These are phyloP conservation scores for Penicillium alfredii DNA, from an alignment of 495 filamentous ascomycete genomes.

Conservation along the genomic window DNA sequence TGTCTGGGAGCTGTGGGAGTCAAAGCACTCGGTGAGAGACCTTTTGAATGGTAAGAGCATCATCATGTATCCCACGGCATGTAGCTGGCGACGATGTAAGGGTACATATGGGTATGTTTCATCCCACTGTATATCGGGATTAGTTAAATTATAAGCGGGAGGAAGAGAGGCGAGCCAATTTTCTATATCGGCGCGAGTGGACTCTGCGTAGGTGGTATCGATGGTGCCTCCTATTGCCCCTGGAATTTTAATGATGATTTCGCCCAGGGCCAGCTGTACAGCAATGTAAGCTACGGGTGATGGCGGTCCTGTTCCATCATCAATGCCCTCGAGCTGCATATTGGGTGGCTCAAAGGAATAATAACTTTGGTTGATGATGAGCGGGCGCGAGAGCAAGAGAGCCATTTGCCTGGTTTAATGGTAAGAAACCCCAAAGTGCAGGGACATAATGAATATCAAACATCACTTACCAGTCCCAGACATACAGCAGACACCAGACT, in stretches of 20 bases:
- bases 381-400: slow-evolving; percentile 20
- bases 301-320: slow-evolving; percentile 7
- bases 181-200: slow-evolving; percentile 27
- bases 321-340: slow-evolving; percentile 16
- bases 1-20: slow-evolving; percentile 15
- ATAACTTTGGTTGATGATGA: slow-evolving; percentile 21
- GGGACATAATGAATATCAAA: background rate
- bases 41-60: slow-evolving; percentile 39
- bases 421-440: background rate
- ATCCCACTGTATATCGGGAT: slow-evolving; percentile 44
- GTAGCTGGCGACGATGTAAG: slow-evolving; percentile 45
- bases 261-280: slow-evolving; percentile 20
- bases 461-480: slow-evolving; percentile 30
- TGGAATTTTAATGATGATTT: slow-evolving; percentile 13
- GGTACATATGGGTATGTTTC: slow-evolving; percentile 33
- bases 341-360: slow-evolving; percentile 21
- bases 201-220: slow-evolving; percentile 8
- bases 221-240: slow-evolving; percentile 6
- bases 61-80: slow-evolving; percentile 42
- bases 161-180: slow-evolving; percentile 40
- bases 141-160: slow-evolving; percentile 29
- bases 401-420: slow-evolving; percentile 27
- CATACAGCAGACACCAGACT: slow-evolving; percentile 35
- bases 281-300: slow-evolving; percentile 22
- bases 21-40: slow-evolving; percentile 29